A percentile compares a stretch with the other conserved stretches of the same genome.
These are phyloP conservation scores for Arachnopeziza araneosa DNA, from an alignment of 2,329 filamentous ascomycete genomes.

Conservation along the genomic window DNA sequence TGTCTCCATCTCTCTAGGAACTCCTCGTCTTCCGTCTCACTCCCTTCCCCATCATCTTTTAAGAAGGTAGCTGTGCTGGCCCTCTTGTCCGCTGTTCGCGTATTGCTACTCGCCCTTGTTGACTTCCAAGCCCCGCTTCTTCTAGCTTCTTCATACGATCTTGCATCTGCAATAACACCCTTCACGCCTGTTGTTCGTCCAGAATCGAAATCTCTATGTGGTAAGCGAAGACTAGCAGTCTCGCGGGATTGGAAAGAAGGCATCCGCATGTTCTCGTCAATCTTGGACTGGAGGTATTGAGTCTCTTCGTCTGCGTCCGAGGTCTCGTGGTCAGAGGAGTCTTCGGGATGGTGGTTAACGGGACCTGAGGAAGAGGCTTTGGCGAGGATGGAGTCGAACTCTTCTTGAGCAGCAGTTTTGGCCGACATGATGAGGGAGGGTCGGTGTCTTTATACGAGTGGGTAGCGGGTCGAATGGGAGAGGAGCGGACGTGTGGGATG, in stretches of 20 bases:
- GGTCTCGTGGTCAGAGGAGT: slow-evolving; percentile 53
- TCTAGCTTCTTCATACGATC: slow-evolving; percentile 66
- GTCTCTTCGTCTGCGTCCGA: slow-evolving; percentile 49
- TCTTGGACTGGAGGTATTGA: slow-evolving; percentile 34
- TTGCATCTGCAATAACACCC: slow-evolving; percentile 79
- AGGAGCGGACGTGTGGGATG: slow-evolving; percentile 1
- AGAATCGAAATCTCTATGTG: slow-evolving; percentile 56
- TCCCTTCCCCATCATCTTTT: slow-evolving; percentile 30
- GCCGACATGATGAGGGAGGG: slow-evolving; percentile 22
- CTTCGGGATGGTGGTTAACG: slow-evolving; percentile 42
- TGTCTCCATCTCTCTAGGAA: slow-evolving; percentile 86
- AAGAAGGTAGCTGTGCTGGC: slow-evolving; percentile 17
- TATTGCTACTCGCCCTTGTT: slow-evolving; percentile 34
- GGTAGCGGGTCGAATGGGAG: background rate
- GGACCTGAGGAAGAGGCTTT: slow-evolving; percentile 40
- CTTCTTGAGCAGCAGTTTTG: slow-evolving; percentile 57
- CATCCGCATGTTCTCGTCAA: slow-evolving; percentile 62
- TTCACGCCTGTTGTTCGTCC: slow-evolving; percentile 76
- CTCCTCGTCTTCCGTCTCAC: slow-evolving; percentile 58
- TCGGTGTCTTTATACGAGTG: background rate
- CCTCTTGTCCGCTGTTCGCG: slow-evolving; percentile 16
- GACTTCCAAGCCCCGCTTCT: slow-evolving; percentile 30
- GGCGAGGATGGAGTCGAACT: slow-evolving; percentile 58
- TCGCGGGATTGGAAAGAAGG: slow-evolving; percentile 48
- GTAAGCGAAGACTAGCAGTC: slow-evolving; percentile 35